Base-by-base conservation (phyloP, 129 eudicot genomes). In the Calendula officinalis region DNA sequence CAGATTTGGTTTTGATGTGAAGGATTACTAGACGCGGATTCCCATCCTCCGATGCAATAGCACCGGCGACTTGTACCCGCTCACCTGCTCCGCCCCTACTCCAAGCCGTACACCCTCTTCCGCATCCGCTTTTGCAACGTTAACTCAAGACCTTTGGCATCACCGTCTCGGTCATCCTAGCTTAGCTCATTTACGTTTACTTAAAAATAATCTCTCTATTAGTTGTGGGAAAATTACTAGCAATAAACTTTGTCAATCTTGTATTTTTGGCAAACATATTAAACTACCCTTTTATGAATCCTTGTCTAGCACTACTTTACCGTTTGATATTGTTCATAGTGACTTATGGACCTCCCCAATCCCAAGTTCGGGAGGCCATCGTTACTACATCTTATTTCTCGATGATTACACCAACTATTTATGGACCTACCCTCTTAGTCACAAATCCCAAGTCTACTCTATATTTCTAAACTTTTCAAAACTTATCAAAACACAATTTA, bases 1-100 rank as follows among this genome's bases (percentile, higher is more conserved):
- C 30, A 22, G 2, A 22, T 22, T 22, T 22, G 30, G 30, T 22
- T 22, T 22, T 22, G 1, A 0, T 22, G 30, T 22, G 30, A 22
- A 22, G 30, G 30, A 22, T 22, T 22, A 22, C 30, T 2, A 22
- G 30, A 22, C 30, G 30, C 30, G 30, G 30, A 22, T 22, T 4
- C 60, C 60, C 15, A 30, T 54, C 60, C 60, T 54, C 8, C 4
- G 60, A 5, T 57, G 45, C 13, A 37, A 57, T 6, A 57, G 43
- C 62, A 57, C 12, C 2, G 30, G 45, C 8, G 45, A 57, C 5
- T 11, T 57, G 4, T 57, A 57, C 33, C 45, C 45, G 2, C 9
- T 57, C 44, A 57, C 45, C 4, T 0, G n/a, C 11, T 6, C 6
- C 3, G 10, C 10, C 0, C 22, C 12, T 13, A 22, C 6, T 0